Base-by-base conservation (phyloP, 345 rosid species). In the Pelargonium nanum region DNA sequence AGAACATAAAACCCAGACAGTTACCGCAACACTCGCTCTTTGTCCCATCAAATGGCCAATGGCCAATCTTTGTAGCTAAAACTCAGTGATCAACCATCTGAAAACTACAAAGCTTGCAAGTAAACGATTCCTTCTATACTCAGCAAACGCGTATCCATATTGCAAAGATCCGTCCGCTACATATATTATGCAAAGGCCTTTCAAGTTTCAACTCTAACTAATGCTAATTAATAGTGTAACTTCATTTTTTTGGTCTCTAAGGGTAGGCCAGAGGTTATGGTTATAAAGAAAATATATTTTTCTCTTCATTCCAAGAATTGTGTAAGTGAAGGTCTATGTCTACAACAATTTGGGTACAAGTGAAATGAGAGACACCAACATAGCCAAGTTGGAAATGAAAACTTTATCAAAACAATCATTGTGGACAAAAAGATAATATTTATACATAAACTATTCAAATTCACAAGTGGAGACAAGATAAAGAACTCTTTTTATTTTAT, bases 11-110 rank as follows among this genome's bases (percentile, higher is more conserved):
- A 50, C 48, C 74, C 44, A 76, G 83, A 76, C 61, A 73, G 63
- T 57, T 74, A 75, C 74, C 81, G 23, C 59, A 24, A 44, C 65
- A 78, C 69, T 72, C 74, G 78, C 61, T 72, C 76, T 57, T 60
- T 74, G 80, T 80, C 82, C 68, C 59, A 45, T 56, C 48, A 40
- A 40, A 40, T 40, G 16, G 15, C 48, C 48, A 40, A 28, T 28
- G 32, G 32, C n/a, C n/a, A n/a, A n/a, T n/a, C n/a, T n/a, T n/a
- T n/a, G n/a, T n/a, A n/a, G n/a, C 63, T 26, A 7, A 26, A 22
- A 50, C 26, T 26, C 8, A 13, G 30, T 50, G 24, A 61, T 61
- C 48, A 22, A 61, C 44, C 17, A 53, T 16, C 10, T 53, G 22
- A 1, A 48, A 48, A 12, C 52, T 48, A 48, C 3, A 1, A 12